Evolutionary conservation across 2,329 filamentous ascomycete species (phyloP).

Genomic region (Ambrosiella cleistominuta): DNA sequence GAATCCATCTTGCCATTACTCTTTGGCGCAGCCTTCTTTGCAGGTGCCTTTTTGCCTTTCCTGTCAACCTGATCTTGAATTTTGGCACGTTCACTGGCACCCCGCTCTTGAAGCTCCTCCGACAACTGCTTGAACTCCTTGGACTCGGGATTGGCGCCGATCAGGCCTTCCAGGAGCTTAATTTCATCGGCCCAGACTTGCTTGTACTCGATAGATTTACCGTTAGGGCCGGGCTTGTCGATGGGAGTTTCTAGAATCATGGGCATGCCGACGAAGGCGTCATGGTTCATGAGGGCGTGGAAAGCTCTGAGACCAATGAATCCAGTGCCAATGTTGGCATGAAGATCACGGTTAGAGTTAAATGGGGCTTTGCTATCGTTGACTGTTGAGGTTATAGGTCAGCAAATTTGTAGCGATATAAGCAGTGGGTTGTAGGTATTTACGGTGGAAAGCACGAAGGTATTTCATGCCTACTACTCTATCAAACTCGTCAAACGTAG

Average conservation of each 20-base stretch:
- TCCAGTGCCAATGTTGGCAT: constrained; percentile 91
- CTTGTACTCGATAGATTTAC: constrained; percentile 58
- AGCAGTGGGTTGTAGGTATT: constrained; percentile 10
- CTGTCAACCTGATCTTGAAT: constrained; percentile 65
- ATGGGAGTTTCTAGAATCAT: constrained; percentile 97
- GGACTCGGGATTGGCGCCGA: constrained; percentile 65
- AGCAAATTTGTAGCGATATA: not conserved
- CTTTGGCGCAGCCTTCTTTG: constrained; percentile 21
- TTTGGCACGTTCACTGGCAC: constrained; percentile 53
- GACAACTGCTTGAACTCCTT: constrained; percentile 54
- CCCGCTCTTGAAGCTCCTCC: constrained; percentile 45
- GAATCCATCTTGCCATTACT: constrained; percentile 19
- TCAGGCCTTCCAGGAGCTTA: constrained; percentile 75
- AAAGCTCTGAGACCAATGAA: constrained; percentile 84
- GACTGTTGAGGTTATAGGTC: constrained; percentile 26
- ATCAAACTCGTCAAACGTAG: constrained; percentile 63
- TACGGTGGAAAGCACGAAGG: constrained; percentile 61
- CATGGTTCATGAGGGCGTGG: constrained; percentile 75
- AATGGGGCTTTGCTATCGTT: constrained; percentile 94
- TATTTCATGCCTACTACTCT: constrained; percentile 59
- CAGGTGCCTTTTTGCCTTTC: constrained; percentile 44
- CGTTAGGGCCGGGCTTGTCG: constrained; percentile 47
- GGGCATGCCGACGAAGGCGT: constrained; percentile 57
- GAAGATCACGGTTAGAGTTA: constrained; percentile 64
- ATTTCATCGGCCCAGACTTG: constrained; percentile 84